Evolutionary conservation across 768 basidiomycete genomes (phyloP).

Genomic region (Rhodosporidiobolus odoratus): DNA sequence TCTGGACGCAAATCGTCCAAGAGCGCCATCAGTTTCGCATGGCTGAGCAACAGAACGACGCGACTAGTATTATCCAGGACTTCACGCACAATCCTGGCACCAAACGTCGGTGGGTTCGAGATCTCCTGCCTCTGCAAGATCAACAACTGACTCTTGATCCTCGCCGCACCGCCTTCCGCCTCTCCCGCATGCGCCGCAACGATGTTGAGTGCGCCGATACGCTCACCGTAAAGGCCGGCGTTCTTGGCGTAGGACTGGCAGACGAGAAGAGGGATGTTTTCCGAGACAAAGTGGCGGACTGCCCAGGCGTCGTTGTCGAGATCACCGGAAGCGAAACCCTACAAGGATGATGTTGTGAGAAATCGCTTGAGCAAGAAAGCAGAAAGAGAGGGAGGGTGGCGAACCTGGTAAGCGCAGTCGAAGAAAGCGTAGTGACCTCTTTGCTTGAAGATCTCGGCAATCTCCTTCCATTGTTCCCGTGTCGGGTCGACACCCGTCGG

Average conservation of each 20-base stretch:
- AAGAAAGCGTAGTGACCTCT: slow-evolving; percentile 81
- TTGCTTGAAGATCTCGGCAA: slow-evolving; percentile 74
- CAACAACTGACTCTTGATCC: slow-evolving; percentile 89
- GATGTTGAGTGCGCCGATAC: slow-evolving; percentile 93
- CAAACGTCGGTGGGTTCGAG: slow-evolving; percentile 92
- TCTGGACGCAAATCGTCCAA: background rate
- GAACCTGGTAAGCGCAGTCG: slow-evolving; percentile 72
- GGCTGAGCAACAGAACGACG: background rate
- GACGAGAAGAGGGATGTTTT: slow-evolving; percentile 80
- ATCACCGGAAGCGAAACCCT: slow-evolving; percentile 94
- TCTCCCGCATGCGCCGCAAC: slow-evolving; percentile 49
- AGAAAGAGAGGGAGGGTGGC: background rate
- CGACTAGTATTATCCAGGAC: background rate
- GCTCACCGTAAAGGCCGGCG: slow-evolving; percentile 98
- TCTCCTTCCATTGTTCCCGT: slow-evolving; percentile 80
- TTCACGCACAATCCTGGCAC: slow-evolving; percentile 75
- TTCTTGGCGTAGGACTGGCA: slow-evolving; percentile 98
- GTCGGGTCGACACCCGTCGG: slow-evolving; percentile 93
- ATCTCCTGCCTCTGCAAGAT: slow-evolving; percentile 94
- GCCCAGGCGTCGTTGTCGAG: slow-evolving; percentile 88
- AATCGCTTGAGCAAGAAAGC: slow-evolving; percentile 47
- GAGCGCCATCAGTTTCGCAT: too few species aligned
- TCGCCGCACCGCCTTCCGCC: slow-evolving; percentile 64
- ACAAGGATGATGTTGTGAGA: slow-evolving; percentile 92
- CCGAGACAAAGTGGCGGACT: slow-evolving; percentile 82